phyloP scores from a whole-genome alignment of 495 filamentous ascomycete species.

The Glutinoglossum americanum region DNA sequence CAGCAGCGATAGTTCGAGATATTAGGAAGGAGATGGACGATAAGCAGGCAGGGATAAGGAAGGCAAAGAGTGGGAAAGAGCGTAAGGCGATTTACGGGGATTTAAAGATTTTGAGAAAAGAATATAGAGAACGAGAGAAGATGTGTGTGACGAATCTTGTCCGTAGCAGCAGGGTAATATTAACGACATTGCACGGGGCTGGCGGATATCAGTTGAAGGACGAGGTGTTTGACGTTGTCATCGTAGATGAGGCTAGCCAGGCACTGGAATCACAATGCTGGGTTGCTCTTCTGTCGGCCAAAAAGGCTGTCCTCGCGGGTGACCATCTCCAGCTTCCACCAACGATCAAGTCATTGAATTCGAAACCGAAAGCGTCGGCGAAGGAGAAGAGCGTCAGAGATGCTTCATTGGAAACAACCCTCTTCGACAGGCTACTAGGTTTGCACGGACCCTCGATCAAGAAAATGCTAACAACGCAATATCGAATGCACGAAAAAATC shows the following conservation, averaged over 20 bases:
- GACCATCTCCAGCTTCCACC: slow-evolving; percentile 90
- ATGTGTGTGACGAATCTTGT: slow-evolving; percentile 61
- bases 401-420: slow-evolving; percentile 55
- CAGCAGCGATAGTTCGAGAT: slow-evolving; percentile 75
- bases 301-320: slow-evolving; percentile 76
- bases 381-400: slow-evolving; percentile 12
- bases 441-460: slow-evolving; percentile 74
- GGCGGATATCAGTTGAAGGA: slow-evolving; percentile 65
- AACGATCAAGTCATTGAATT: slow-evolving; percentile 67
- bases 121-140: slow-evolving; percentile 69
- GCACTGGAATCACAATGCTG: slow-evolving; percentile 94
- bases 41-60: slow-evolving; percentile 72
- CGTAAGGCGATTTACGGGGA: slow-evolving; percentile 65
- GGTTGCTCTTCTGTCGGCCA: slow-evolving; percentile 67
- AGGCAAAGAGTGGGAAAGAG: slow-evolving; percentile 64
- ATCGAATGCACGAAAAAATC: slow-evolving; percentile 91
- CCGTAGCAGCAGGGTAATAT: slow-evolving; percentile 57
- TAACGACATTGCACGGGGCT: slow-evolving; percentile 82
- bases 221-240: slow-evolving; percentile 77
- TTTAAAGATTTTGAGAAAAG: slow-evolving; percentile 63
- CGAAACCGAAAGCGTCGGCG: slow-evolving; percentile 18
- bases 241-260: slow-evolving; percentile 91
- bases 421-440: slow-evolving; percentile 73
- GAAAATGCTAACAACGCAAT: slow-evolving; percentile 90
- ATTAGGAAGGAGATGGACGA: slow-evolving; percentile 82